These are phyloP conservation scores for Rhododendron kiyosumense DNA, from an alignment of 148 eudicot species.

Conservation along the genomic window DNA sequence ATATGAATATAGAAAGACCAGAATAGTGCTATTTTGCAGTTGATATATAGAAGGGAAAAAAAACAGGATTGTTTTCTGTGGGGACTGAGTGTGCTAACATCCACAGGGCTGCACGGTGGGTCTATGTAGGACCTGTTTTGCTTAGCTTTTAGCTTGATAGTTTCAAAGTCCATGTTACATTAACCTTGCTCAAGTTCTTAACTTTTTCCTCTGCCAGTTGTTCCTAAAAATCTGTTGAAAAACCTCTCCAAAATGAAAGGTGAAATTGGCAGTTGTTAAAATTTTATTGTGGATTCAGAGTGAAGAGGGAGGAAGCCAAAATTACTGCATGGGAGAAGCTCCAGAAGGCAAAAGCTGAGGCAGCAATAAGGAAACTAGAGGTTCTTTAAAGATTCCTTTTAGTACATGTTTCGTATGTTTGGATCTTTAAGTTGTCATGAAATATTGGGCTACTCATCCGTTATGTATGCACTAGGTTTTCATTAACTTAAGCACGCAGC, in stretches of 20 bases:
- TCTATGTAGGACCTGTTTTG: background rate
- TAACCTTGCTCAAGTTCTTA: background rate
- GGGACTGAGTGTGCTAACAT: background rate
- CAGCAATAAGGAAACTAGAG: constrained; percentile 86
- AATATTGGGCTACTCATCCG: background rate
- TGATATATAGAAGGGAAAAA: background rate
- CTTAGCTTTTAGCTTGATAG: background rate
- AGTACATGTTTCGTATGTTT: background rate
- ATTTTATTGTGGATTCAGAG: constrained; percentile 27
- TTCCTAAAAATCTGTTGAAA: background rate
- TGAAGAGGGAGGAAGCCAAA: constrained; percentile 80
- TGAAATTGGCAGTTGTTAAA: background rate
- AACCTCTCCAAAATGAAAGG: background rate
- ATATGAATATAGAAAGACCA: background rate
- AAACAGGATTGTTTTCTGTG: background rate
- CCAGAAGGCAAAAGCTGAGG: constrained; percentile 97
- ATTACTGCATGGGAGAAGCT: constrained; percentile 95
- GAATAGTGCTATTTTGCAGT: background rate
- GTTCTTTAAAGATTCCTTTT: constrained; percentile 27
- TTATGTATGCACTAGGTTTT: background rate
- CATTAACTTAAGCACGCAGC: background rate
- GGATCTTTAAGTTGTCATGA: background rate
- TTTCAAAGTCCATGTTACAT: background rate
- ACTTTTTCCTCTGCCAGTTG: background rate
- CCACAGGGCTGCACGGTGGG: background rate